A percentile compares a stretch with the other conserved stretches of the same genome.
These are phyloP conservation scores for Acidiella bohemica DNA, from an alignment of 495 filamentous ascomycete species.

Conservation along the genomic window DNA sequence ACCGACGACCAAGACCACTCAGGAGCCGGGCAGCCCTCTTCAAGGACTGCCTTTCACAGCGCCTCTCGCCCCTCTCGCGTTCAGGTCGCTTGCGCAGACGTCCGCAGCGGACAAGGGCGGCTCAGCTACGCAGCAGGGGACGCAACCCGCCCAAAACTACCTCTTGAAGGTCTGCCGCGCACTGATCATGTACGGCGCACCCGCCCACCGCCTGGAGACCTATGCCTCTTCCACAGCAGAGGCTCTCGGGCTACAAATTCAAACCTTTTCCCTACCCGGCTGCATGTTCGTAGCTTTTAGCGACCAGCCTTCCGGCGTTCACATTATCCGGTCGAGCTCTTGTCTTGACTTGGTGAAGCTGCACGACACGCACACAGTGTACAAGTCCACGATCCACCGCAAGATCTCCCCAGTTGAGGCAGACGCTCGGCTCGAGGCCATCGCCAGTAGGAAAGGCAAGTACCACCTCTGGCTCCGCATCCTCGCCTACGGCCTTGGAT, in stretches of 20 bases:
- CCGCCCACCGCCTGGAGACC: slow-evolving; percentile 11
- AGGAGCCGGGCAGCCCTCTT: too few species aligned
- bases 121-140: too few species aligned
- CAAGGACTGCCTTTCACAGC: too few species aligned
- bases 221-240: background rate
- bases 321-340: background rate
- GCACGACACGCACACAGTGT: background rate
- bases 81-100: too few species aligned
- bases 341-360: background rate
- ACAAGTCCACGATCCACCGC: background rate
- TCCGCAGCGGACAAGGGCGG: too few species aligned
- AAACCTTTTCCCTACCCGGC: slow-evolving; percentile 11
- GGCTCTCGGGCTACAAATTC: slow-evolving; percentile 1
- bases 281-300: slow-evolving; percentile 12
- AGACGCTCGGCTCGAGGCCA: background rate
- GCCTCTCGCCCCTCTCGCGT: too few species aligned
- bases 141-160: background rate
- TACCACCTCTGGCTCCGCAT: background rate
- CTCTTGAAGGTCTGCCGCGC: background rate
- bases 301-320: background rate
- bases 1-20: too few species aligned
- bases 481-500: slow-evolving; percentile 7
- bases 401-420: background rate
- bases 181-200: slow-evolving; percentile 9
- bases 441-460: background rate